A percentile compares a stretch with the other conserved stretches of the same genome.
Evolutionary conservation across 805 yeast genomes (phyloP).

Genomic region (Grigorovia yakushimaensis): DNA sequence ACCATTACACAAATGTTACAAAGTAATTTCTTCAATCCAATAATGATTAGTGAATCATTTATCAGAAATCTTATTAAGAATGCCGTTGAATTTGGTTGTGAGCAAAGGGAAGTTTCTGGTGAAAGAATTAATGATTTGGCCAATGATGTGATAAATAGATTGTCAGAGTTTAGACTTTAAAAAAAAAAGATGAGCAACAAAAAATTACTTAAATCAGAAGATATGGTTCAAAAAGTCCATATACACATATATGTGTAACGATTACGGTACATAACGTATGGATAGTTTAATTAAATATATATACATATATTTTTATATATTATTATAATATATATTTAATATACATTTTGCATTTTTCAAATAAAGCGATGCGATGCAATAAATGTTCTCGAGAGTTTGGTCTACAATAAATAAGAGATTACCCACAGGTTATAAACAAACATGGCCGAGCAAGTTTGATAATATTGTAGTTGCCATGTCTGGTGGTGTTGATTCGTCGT

Average conservation of each 20-base stretch:
- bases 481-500: slow-evolving; percentile 93
- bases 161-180: slow-evolving; percentile 23
- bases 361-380: not conserved
- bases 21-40: slow-evolving; percentile 65
- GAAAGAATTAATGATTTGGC: slow-evolving; percentile 40
- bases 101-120: slow-evolving; percentile 33
- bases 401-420: slow-evolving; percentile 1
- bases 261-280: no score
- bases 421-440: slow-evolving; percentile 1
- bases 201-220: no score
- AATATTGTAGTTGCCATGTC: slow-evolving; percentile 83
- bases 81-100: slow-evolving; percentile 66
- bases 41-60: slow-evolving; percentile 56
- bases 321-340: no score
- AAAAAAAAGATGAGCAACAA: not conserved
- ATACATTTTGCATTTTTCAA: not conserved
- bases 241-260: no score
- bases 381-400: not conserved
- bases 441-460: slow-evolving; percentile 41
- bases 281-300: no score
- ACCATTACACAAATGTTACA: slow-evolving; percentile 51
- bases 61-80: slow-evolving; percentile 62
- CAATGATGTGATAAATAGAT: slow-evolving; percentile 49
- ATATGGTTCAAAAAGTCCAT: no score
- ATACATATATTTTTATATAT: no score